A percentile compares a stretch with the other conserved stretches of the same genome.
phyloP scores from a whole-genome alignment of 257 asterid genomes.

The Fraxinus pennsylvanica region DNA sequence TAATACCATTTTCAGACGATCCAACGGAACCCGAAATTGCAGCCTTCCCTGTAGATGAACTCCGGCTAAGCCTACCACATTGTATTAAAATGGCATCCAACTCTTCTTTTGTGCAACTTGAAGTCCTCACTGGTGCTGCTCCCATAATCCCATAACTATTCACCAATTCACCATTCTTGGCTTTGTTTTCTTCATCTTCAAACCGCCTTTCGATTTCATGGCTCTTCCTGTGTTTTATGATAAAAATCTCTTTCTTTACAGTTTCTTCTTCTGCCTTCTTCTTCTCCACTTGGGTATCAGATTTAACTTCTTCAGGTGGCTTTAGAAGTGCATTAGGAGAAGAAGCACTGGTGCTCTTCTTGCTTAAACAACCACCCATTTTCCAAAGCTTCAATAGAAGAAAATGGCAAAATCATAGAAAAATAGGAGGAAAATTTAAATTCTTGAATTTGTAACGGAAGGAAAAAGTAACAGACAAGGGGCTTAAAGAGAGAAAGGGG shows the following conservation, averaged over 20 bases:
- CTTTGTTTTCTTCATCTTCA: conserved; percentile 53
- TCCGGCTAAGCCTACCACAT: conserved; percentile 95
- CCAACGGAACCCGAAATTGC: conserved; percentile 34
- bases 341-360: conserved; percentile 58
- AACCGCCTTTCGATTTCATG: conserved; percentile 58
- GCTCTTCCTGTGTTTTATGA: conserved; percentile 77
- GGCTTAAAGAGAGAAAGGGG: conserved; percentile 24
- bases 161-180: conserved; percentile 25
- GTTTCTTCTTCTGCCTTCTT: conserved; percentile 42
- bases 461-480: conserved; percentile 29
- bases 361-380: conserved; percentile 96
- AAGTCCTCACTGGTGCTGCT: conserved; percentile 70
- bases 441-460: conserved; percentile 20
- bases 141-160: conserved; percentile 28
- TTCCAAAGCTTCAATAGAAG: conserved; percentile 18
- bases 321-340: conserved; percentile 34
- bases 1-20: conserved; percentile 35
- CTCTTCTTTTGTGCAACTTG: conserved; percentile 94
- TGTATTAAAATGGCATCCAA: conserved; percentile 93
- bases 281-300: conserved; percentile 43
- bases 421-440: conserved; percentile 8
- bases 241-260: conserved; percentile 70
- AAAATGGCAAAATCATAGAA: conserved; percentile 16
- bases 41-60: conserved; percentile 75
- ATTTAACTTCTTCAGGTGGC: conserved; percentile 41